Evolutionary conservation across 176 grass and related monocot genomes (phyloP), one percentile per base, ranked within the genome.

Genomic region (Hordeum marinum): DNA sequence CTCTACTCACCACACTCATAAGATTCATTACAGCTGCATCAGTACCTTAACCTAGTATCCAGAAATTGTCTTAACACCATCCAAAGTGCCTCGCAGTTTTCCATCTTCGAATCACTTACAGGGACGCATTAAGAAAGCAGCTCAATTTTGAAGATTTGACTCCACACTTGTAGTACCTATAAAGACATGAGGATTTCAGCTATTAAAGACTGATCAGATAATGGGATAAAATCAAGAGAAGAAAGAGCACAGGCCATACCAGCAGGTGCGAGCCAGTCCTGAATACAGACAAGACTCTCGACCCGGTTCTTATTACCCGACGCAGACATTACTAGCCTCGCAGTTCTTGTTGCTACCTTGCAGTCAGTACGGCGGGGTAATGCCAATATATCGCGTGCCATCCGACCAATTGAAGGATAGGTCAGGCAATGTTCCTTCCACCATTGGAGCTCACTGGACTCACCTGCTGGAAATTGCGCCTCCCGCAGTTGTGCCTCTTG

Each of bases 341-440:
- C 84, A 18, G 66, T 79, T 7, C 20, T 83, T 87, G 29, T 80
- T 83, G 66, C 57, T 79, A 3, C 25, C 35, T 82, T 78, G 57
- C 68, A 68, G 18, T 83, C 43, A 6, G 10, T 79, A n/a, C n/a
- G 57, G 18, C 34, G 9, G 6, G 84, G 80, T 20, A 83, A 41
- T 60, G 88, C 80, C 13, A 87, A 31, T 31, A 90, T 46, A 79
- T 87, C 75, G 4, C 67, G 26, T 9, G 80, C 84, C 74, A 87
- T 74, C 46, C 57, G 46, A 15, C 65, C 58, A 12, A 86, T 21
- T 4, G 80, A 86, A 46, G 43, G 74, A 67, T 86, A 74, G 5
- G 36, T 83, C 57, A 72, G 35, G 11, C 40, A 67, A 78, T 83
- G 73, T 59, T 65, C 65, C 59, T 86, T 90, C 88, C 84, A 79